These are phyloP conservation scores for Cladophialophora bantiana DNA, from an alignment of 2,329 filamentous ascomycete genomes.

Conservation along the genomic window DNA sequence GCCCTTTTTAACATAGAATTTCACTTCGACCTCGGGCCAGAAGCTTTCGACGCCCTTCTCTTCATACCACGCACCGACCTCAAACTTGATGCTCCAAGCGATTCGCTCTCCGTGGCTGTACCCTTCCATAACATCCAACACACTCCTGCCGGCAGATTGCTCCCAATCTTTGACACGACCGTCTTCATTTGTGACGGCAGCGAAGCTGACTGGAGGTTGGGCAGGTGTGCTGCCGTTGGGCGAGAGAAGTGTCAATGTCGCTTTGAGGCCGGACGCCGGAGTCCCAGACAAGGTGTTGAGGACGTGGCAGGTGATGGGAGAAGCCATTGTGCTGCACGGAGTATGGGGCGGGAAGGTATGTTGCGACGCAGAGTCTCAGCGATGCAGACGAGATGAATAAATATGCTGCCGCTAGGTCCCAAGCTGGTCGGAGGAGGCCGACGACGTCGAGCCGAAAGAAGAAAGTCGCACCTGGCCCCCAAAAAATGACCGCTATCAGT, in stretches of 20 bases:
- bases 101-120: constrained; percentile 47
- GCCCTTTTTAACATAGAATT: constrained; percentile 57
- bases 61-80: constrained; percentile 56
- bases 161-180: constrained; percentile 56
- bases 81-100: constrained; percentile 56
- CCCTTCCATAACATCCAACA: constrained; percentile 39
- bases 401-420: not conserved
- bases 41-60: constrained; percentile 57
- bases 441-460: constrained; percentile 11
- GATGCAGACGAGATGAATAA: constrained; percentile 19
- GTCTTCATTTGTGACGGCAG: constrained; percentile 53
- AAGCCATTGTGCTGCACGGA: constrained; percentile 32
- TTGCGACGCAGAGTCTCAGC: constrained; percentile 1
- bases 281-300: constrained; percentile 58
- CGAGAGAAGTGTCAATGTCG: constrained; percentile 64
- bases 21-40: constrained; percentile 59
- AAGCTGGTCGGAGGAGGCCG: constrained; percentile 26
- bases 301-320: constrained; percentile 58
- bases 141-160: constrained; percentile 39
- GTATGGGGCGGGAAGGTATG: constrained; percentile 5
- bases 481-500: constrained; percentile 6
- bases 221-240: constrained; percentile 48
- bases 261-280: constrained; percentile 55
- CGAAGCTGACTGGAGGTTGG: constrained; percentile 43
- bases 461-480: constrained; percentile 11